Evolutionary conservation across 1,284 basidiomycete genomes (phyloP), one percentile per base, ranked within the genome.

Genomic region (Meira nashicola): DNA sequence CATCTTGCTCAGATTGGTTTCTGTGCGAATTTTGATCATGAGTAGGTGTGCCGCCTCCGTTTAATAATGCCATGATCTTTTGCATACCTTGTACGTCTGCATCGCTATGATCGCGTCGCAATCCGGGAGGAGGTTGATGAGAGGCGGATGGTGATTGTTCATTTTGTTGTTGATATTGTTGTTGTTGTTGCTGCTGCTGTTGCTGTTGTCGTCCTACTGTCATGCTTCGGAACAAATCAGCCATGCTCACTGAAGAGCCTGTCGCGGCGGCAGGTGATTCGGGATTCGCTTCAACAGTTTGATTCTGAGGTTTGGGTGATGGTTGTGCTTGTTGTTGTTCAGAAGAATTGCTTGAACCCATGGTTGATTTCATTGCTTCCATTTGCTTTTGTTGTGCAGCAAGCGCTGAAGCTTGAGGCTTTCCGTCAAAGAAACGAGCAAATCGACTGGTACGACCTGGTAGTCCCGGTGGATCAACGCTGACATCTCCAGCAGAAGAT

Each of bases 1-100:
- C 46, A 25, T 48, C 10, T 57, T 14, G 40, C 12, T 28, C n/a
- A 15, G 40, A 23, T 39, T 47, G 57, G 6, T 55, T 38, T 46
- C 49, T 40, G n/a, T 21, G 19, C 21, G 15, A 53, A 17, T 44
- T 17, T 39, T 49, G n/a, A 39, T 53, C 47, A 46, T 50, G 7
- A 41, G 47, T 14, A 55, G 55, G 23, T 6, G 21, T 33, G 38
- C 19, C 64, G 49, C 66, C 62, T 19, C 69, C 68, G 47, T 66
- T 63, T 57, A 76, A 58, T 65, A 75, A 67, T 21, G 76, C 73
- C 74, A 77, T 75, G 52, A 77, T 71, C 65, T 75, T 74, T 54
- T 77, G 73, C 76, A 77, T 77, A 49, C 68, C 68, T 40, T 70
- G 68, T 56, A 72, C 62, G 44, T 77, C 75, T 0, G 74, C 72